Evolutionary conservation across 495 filamentous ascomycete species (phyloP).

Genomic region (Penicillium pancosmium): DNA sequence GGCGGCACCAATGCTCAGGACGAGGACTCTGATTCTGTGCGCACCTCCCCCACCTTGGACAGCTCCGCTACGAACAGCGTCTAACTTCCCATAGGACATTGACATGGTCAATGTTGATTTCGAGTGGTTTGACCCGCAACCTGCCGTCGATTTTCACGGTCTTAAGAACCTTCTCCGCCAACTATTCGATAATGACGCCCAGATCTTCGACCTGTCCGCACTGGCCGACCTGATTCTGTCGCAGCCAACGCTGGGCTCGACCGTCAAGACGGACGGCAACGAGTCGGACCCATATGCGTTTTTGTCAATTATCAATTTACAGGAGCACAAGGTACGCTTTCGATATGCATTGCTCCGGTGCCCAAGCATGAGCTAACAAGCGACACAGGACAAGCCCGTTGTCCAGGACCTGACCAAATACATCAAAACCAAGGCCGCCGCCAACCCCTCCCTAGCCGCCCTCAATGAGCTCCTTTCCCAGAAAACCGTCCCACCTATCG

Average conservation of each 20-base stretch:
- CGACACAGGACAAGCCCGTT: conserved; percentile 63
- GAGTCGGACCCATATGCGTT: conserved; percentile 95
- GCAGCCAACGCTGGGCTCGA: conserved; percentile 87
- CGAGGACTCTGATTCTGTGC: conserved; percentile 49
- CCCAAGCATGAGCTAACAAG: conserved; percentile 11
- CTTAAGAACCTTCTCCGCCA: conserved; percentile 88
- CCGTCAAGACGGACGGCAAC: conserved; percentile 92
- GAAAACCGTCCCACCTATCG: conserved; percentile 60
- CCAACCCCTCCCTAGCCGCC: conserved; percentile 54
- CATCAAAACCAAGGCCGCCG: conserved; percentile 60
- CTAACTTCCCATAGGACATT: conserved; percentile 60
- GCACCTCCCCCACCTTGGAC: conserved; percentile 7
- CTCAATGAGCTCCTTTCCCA: conserved; percentile 59
- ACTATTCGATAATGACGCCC: conserved; percentile 86
- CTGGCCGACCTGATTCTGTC: conserved; percentile 86
- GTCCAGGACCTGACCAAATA: conserved; percentile 73
- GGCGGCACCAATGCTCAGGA: conserved; percentile 35
- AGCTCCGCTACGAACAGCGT: conserved; percentile 1
- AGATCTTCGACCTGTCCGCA: conserved; percentile 82
- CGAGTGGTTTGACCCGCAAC: conserved; percentile 95
- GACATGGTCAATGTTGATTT: conserved; percentile 96
- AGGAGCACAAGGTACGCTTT: conserved; percentile 65
- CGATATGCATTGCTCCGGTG: not conserved
- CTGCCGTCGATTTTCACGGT: conserved; percentile 90
- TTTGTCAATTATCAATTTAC: conserved; percentile 82